A percentile compares a stretch with the other conserved stretches of the same genome.
Evolutionary conservation across 805 yeast species (phyloP).

Genomic region (Metschnikowia shivogae): DNA sequence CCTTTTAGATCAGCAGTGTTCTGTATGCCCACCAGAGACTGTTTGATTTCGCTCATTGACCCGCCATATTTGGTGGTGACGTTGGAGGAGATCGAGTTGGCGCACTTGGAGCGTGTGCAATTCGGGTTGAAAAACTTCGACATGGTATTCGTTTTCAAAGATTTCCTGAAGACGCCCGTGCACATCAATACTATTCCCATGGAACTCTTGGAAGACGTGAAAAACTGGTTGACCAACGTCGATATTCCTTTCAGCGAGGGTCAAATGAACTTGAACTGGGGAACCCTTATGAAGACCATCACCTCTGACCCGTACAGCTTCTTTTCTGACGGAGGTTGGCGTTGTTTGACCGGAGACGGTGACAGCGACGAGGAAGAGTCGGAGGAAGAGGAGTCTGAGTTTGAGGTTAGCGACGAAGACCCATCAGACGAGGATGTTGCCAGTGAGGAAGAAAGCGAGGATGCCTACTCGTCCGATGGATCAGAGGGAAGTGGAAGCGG

Average conservation of each 20-base stretch:
- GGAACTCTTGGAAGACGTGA: slow-evolving; percentile 85
- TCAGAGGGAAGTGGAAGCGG: slow-evolving; percentile 27
- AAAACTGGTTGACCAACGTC: slow-evolving; percentile 96
- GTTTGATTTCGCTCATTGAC: slow-evolving; percentile 88
- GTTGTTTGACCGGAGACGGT: slow-evolving; percentile 83
- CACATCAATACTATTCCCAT: slow-evolving; percentile 94
- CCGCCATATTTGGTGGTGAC: slow-evolving; percentile 94
- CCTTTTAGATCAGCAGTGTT: slow-evolving; percentile 92
- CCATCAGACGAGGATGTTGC: slow-evolving; percentile 60
- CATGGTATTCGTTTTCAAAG: slow-evolving; percentile 93
- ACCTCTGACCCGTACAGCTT: slow-evolving; percentile 91
- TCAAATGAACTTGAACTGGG: slow-evolving; percentile 94
- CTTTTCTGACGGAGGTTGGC: slow-evolving; percentile 94
- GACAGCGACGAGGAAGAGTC: slow-evolving; percentile 64
- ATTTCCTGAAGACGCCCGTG: slow-evolving; percentile 79
- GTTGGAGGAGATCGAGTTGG: slow-evolving; percentile 86
- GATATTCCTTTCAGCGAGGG: slow-evolving; percentile 95
- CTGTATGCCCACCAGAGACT: slow-evolving; percentile 96
- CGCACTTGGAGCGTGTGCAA: slow-evolving; percentile 94
- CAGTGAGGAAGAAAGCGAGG: slow-evolving; percentile 45
- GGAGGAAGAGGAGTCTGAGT: slow-evolving; percentile 67
- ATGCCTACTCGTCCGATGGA: slow-evolving; percentile 38
- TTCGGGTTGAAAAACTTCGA: slow-evolving; percentile 96
- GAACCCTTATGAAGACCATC: slow-evolving; percentile 90
- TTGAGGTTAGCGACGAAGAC: slow-evolving; percentile 59